Evolutionary conservation across 345 rosid genomes (phyloP).

Genomic region (Arabis hirsuta): DNA sequence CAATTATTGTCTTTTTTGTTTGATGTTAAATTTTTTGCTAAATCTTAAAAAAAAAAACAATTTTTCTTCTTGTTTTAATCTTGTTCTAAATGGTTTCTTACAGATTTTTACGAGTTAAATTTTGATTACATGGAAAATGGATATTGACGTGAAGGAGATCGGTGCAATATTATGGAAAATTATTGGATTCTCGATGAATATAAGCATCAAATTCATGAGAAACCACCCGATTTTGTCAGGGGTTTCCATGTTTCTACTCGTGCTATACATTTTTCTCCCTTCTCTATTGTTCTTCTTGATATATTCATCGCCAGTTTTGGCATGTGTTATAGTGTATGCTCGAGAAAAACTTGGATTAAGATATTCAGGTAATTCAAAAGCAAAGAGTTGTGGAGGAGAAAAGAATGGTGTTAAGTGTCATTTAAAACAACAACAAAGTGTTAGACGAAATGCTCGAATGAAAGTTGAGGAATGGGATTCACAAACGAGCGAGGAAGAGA

Average conservation of each 20-base stretch:
- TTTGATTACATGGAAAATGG: conserved; percentile 48
- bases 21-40: conserved; percentile 25
- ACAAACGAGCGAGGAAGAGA: conserved; percentile 34
- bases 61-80: not conserved
- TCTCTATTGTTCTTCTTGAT: conserved; percentile 59
- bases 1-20: not conserved
- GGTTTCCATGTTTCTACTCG: conserved; percentile 43
- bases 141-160: conserved; percentile 51
- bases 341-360: conserved; percentile 37
- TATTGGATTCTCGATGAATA: conserved; percentile 44
- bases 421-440: conserved; percentile 51
- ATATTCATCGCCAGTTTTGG: conserved; percentile 54
- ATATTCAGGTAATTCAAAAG: not conserved
- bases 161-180: conserved; percentile 47
- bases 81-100: conserved; percentile 12
- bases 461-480: conserved; percentile 50
- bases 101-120: not conserved
- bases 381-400: conserved; percentile 23
- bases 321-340: conserved; percentile 43
- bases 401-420: conserved; percentile 30
- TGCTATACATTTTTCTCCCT: conserved; percentile 58
- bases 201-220: conserved; percentile 43
- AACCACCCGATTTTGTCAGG: conserved; percentile 57
- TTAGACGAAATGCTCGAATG: conserved; percentile 51
- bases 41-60: not conserved